phyloP scores from a whole-genome alignment of 495 filamentous ascomycete genomes.

The Penicillium maclennaniae region DNA sequence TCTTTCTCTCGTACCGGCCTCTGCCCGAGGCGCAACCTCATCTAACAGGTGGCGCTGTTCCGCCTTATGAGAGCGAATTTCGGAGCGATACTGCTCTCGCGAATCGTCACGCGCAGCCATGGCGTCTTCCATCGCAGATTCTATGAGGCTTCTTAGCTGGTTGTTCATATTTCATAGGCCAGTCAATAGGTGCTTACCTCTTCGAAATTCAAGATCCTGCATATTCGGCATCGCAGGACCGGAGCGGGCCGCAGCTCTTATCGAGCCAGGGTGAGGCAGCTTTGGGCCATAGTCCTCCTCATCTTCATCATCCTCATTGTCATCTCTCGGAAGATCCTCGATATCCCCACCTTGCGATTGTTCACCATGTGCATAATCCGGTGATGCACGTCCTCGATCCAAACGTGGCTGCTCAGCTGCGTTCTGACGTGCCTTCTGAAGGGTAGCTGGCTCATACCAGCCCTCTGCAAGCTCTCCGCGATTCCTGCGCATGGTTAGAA shows the following conservation, averaged over 20 bases:
- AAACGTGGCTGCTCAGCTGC: slow-evolving; percentile 6
- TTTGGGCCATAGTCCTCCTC: slow-evolving; percentile 70
- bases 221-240: slow-evolving; percentile 74
- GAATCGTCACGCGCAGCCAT: slow-evolving; percentile 50
- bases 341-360: slow-evolving; percentile 5
- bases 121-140: slow-evolving; percentile 53
- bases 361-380: slow-evolving; percentile 22
- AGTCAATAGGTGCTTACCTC: slow-evolving; percentile 41
- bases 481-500: slow-evolving; percentile 58
- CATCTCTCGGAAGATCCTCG: slow-evolving; percentile 24
- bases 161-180: not conserved
- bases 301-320: slow-evolving; percentile 45
- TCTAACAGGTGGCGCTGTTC: slow-evolving; percentile 48
- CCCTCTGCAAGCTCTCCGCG: slow-evolving; percentile 85
- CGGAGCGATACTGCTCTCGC: slow-evolving; percentile 55
- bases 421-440: slow-evolving; percentile 46
- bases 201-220: slow-evolving; percentile 68
- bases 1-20: slow-evolving; percentile 79
- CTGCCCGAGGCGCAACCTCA: slow-evolving; percentile 78
- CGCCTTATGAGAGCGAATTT: slow-evolving; percentile 41
- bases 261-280: slow-evolving; percentile 44
- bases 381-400: slow-evolving; percentile 19
- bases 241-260: slow-evolving; percentile 26
- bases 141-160: slow-evolving; percentile 22
- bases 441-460: slow-evolving; percentile 80